Evolutionary conservation across 371 early-diverging fungal species (phyloP), one percentile per base, ranked within the genome.

Genomic region (Conidiobolus incongruus): DNA sequence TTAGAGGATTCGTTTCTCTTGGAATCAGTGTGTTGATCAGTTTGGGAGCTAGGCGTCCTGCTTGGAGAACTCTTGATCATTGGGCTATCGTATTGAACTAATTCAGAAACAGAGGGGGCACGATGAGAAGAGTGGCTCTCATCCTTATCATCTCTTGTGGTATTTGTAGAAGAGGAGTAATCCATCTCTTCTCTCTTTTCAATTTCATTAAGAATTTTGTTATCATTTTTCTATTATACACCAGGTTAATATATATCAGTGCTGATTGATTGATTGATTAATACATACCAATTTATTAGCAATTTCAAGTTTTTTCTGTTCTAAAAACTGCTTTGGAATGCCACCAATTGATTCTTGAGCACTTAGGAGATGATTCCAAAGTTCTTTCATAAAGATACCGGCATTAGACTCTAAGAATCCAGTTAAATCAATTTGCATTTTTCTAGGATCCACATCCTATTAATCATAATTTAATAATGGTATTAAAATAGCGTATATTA

Each of bases 381-480:
- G 69, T 44, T 83, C 82, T 31, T 68, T 60, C 49, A 92, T 70
- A 58, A 95, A 93, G 5, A 47, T 51, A 32, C 67, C 66, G 2
- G 96, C 66, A 33, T 84, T 81, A 40, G 66, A 61, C 48, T 89
- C 90, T 33, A 95, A 56, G 54, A 95, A 95, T 12, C 92, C 92
- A 0, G 89, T 87, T n/a, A 95, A 62, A 52, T 86, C 82, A 57
- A 92, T 85, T 59, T 95, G 96, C 70, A 92, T 78, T 30, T 63
- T 52, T 46, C 72, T 72, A 28, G 93, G 88, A 59, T 95, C 93
- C 10, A 77, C 72, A 7, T 61, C 59, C 74, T 78, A 42, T 4
- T 34, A 44, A 17, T 10, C 31, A n/a, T 13, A 47, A 21, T 23
- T 11, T 19, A 40, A n/a, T 4, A 26, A 23, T 21, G 16, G 21